Conservation (phyloP, 345 rosid genomes). For the Citrus trifoliata region DNA sequence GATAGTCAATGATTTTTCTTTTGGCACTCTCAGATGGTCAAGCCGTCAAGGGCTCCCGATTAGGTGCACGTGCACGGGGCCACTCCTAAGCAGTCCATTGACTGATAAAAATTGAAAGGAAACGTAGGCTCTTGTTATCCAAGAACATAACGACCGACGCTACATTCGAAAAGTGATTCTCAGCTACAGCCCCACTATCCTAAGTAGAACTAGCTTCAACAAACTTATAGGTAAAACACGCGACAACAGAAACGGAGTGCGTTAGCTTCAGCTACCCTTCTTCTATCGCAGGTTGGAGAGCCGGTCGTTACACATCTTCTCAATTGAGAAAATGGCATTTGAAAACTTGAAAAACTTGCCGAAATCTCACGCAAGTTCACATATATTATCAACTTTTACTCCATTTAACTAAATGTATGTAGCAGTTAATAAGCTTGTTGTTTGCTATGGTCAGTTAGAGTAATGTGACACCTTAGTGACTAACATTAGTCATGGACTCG, state of each 20-base stretch:
- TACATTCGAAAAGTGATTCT: too few relatives aligned
- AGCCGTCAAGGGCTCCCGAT: too few relatives aligned
- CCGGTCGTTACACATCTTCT: not conserved
- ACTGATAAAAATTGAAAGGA: too few relatives aligned
- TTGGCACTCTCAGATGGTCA: too few relatives aligned
- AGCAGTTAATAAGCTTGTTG: not conserved
- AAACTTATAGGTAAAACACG: too few relatives aligned
- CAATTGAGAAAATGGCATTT: not conserved
- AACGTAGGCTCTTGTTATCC: too few relatives aligned
- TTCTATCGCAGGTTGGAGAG: not conserved
- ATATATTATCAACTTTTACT: not conserved
- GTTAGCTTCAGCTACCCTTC: not conserved
- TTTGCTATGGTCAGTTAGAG: not conserved
- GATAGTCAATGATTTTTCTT: too few relatives aligned
- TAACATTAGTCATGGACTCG: not conserved
- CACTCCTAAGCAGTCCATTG: too few relatives aligned
- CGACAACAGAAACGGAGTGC: not conserved
- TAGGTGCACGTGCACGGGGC: too few relatives aligned
- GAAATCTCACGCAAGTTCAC: not conserved
- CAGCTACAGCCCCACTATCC: too few relatives aligned
- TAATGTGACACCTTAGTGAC: not conserved
- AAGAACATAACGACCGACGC: too few relatives aligned
- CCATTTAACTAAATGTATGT: not conserved
- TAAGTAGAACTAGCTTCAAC: too few relatives aligned
- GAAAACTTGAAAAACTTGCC: not conserved